Base-by-base conservation (phyloP, 176 grass and related monocot species). In the Rhynchospora tenuis region DNA sequence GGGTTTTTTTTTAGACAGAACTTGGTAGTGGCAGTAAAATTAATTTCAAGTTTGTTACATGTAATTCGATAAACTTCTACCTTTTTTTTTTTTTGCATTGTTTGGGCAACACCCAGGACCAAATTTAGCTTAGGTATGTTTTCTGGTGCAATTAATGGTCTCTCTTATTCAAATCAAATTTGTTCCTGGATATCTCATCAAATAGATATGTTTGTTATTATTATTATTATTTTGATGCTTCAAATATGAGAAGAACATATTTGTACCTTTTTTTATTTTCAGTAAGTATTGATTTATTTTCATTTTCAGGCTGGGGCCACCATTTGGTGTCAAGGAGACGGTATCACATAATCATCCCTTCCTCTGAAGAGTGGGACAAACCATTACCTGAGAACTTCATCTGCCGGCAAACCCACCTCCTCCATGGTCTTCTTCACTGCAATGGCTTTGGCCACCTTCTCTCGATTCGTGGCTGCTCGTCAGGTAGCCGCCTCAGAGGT, bases 381-480 rank as follows among this genome's bases (percentile, higher is more conserved):
- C 81, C 85, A 2, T 57, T 83, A 54, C 79, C 86, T 38, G 68
- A 91, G 27, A 69, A 33, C 38, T 80, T 98, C 59, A 86, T 88
- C 62, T 61, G 70, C 33, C 84, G 85, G 47, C 80, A 51, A 31
- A 84, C 86, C 19, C 91, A 98, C 86, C 89, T 98, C 62, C 89
- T 98, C 74, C 95, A 98, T 64, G 95, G 92, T 16, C 74, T 98
- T 42, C 83, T 98, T 79, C 95, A 98, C 65, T 80, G 91, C 81
- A 95, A 95, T 43, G 95, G 95, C 63, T 98, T 94, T 78, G 95
- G 95, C 28, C 95, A 98, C 79, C 95, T 98, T 58, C 31, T 95
- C 27, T 14, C 84, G 27, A 80, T 98, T 44, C 86, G 70, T 22
- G 91, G 92, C 58, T 45, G 59, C 56, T 64, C 89, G 44, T n/a